phyloP scores from a whole-genome alignment of 2,329 filamentous ascomycete species.

The Phoma herbarum region DNA sequence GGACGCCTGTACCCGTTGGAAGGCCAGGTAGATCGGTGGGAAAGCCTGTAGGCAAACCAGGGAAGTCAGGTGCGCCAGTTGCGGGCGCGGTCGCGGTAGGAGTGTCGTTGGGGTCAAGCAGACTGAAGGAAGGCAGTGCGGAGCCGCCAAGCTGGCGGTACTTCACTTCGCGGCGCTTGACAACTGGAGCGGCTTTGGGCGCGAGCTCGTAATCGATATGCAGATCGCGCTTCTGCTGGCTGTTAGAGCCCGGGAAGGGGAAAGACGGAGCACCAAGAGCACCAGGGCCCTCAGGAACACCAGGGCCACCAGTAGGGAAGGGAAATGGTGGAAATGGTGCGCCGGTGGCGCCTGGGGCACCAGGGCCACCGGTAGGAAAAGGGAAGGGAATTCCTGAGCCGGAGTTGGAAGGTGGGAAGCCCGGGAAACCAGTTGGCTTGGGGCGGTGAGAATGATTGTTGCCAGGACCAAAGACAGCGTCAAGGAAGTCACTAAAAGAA shows the following conservation, averaged over 20 bases:
- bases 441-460: conserved; percentile 16
- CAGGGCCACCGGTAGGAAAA: background rate
- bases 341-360: background rate
- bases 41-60: background rate
- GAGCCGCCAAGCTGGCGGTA: conserved; percentile 17
- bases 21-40: background rate
- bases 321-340: background rate
- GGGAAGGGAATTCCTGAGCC: conserved; percentile 4
- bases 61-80: background rate
- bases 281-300: background rate
- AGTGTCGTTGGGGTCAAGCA: conserved; percentile 16
- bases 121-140: conserved; percentile 25
- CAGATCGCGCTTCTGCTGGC: conserved; percentile 16
- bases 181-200: background rate
- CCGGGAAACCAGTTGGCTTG: conserved; percentile 10
- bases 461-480: conserved; percentile 25
- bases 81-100: conserved; percentile 9
- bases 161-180: conserved; percentile 8
- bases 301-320: background rate
- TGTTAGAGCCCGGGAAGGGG: conserved; percentile 1
- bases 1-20: background rate
- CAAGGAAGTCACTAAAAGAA: conserved; percentile 23
- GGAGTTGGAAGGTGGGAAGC: conserved; percentile 11
- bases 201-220: conserved; percentile 31
- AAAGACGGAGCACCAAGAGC: background rate